Evolutionary conservation across 2,329 filamentous ascomycete species (phyloP), one percentile per base, ranked within the genome.

Genomic region (Monosporascus sp.): DNA sequence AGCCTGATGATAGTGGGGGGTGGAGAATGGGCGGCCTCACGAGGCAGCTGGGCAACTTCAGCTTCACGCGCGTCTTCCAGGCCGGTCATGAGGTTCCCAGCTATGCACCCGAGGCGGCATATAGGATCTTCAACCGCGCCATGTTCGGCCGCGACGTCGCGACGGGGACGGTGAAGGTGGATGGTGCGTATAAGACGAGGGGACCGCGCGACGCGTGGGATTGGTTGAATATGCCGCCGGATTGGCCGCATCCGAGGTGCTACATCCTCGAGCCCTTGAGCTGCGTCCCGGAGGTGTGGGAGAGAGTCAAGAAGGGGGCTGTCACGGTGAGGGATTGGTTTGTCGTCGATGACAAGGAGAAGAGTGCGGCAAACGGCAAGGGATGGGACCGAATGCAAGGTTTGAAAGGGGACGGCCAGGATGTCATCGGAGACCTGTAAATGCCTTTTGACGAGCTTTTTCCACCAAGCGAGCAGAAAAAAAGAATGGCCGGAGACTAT

Each of bases 31-130:
- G 17, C 24, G 86, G 86, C 9, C 77, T 80, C 55, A 85, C 86
- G 1, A 76, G 85, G 2, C 85, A 89, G 63, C 82, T 79, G 54
- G 85, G 84, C 9, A 88, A 88, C 56, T 75, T 82, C 56, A 78
- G 74, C 11, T 83, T 83, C 65, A 76, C 76, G 25, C 71, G 80
- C 0, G 74, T 82, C 14, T 82, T 78, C 60, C 73, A 82, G 59
- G 72, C 78, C 17, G 79, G 80, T 1, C 80, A 82, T 58, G 72
- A 79, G 60, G 73, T 78, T 5, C 74, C 76, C 0, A 73, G 70
- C 44, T 74, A 75, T 57, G 2, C 66, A 49, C 55, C 55, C 3
- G 52, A 15, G 1, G 47, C 51, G 7, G 46, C 53, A 4, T 31
- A 47, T 36, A 20, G 18, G 25, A 50, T 55, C 9, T 52, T 57